A percentile compares a stretch with the other conserved stretches of the same genome.
phyloP scores from a whole-genome alignment of 805 yeast species.

The Martiniozyma abietophila region DNA sequence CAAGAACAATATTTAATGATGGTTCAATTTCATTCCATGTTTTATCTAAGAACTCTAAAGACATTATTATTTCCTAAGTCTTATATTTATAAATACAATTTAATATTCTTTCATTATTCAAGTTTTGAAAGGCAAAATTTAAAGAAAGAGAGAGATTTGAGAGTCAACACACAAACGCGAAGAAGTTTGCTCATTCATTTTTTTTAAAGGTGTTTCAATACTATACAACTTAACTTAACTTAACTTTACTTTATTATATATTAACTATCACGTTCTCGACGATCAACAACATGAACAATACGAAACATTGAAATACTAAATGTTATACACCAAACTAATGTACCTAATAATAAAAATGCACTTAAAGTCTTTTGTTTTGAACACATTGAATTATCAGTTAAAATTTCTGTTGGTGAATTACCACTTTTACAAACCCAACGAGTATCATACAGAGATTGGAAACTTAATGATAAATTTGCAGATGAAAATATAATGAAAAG shows the following conservation, averaged over 20 bases:
- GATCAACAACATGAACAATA: conserved; percentile 60
- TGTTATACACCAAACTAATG: conserved; percentile 77
- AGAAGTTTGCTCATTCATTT: too few species aligned
- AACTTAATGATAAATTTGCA: conserved; percentile 79
- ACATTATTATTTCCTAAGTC: too few species aligned
- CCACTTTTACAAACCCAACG: conserved; percentile 63
- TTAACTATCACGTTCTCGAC: too few species aligned
- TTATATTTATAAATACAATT: too few species aligned
- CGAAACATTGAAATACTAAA: conserved; percentile 77
- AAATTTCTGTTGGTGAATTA: conserved; percentile 16
- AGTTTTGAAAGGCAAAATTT: too few species aligned
- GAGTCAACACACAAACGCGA: too few species aligned
- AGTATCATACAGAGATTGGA: conserved; percentile 70
- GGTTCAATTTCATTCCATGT: conserved; percentile 79
- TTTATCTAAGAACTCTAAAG: conserved; percentile 19
- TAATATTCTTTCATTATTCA: too few species aligned
- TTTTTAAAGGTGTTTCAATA: too few species aligned
- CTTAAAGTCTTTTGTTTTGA: conserved; percentile 70
- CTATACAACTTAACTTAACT: too few species aligned
- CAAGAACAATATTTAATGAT: conserved; percentile 60
- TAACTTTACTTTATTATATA: too few species aligned
- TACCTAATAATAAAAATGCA: conserved; percentile 64
- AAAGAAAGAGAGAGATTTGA: too few species aligned
- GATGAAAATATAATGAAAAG: conserved; percentile 81
- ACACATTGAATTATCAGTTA: conserved; percentile 46